These are phyloP conservation scores for Tetrapisispora phaffii DNA, from an alignment of 805 yeast genomes.

Conservation along the genomic window DNA sequence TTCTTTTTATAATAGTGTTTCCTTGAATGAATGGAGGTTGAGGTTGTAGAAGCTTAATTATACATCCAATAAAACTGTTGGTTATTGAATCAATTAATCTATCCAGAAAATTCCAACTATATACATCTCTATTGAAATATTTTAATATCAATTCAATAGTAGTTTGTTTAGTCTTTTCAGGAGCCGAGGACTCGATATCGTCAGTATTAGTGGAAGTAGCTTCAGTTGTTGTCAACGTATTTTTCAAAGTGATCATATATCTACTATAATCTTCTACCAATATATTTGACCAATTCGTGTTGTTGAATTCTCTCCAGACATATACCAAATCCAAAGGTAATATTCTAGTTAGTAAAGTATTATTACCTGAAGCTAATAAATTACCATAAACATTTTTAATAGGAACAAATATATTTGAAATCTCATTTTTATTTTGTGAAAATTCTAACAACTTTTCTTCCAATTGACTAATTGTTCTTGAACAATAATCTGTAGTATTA, in stretches of 20 bases:
- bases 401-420: constrained; percentile 42
- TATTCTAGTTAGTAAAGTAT: constrained; percentile 42
- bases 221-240: constrained; percentile 26
- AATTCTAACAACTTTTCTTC: constrained; percentile 47
- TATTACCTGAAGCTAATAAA: constrained; percentile 49
- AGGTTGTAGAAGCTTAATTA: constrained; percentile 52
- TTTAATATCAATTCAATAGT: constrained; percentile 36
- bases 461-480: constrained; percentile 66
- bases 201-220: neutral
- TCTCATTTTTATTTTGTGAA: constrained; percentile 28
- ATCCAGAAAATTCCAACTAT: constrained; percentile 65
- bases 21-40: constrained; percentile 42
- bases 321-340: constrained; percentile 52
- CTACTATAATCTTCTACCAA: constrained; percentile 64
- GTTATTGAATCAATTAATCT: constrained; percentile 58
- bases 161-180: constrained; percentile 5
- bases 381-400: constrained; percentile 49
- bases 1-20: constrained; percentile 7
- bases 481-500: constrained; percentile 85
- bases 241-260: constrained; percentile 52
- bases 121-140: constrained; percentile 57
- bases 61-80: constrained; percentile 44
- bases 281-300: constrained; percentile 62
- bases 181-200: constrained; percentile 15
- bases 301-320: constrained; percentile 76